phyloP scores from a whole-genome alignment of 2,329 filamentous ascomycete genomes.

The Ophiosphaerella korrae region DNA sequence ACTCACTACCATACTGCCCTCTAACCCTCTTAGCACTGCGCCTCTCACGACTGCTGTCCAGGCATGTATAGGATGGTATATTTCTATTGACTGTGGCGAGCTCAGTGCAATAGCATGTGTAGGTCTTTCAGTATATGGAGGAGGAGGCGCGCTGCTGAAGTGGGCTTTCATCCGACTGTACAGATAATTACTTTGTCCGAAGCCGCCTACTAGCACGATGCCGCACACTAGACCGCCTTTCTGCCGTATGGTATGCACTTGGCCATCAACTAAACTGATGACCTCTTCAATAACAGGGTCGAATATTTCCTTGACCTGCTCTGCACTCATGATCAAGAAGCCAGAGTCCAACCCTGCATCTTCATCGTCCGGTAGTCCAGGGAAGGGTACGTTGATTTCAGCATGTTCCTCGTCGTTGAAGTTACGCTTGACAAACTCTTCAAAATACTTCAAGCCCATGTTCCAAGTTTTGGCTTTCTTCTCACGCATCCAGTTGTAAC shows the following conservation, averaged over 20 bases:
- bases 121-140: conserved; percentile 69
- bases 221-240: conserved; percentile 57
- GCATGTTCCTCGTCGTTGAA: conserved; percentile 79
- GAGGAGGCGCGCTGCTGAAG: conserved; percentile 61
- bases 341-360: conserved; percentile 75
- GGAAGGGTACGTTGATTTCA: conserved; percentile 79
- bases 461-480: conserved; percentile 81
- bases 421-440: conserved; percentile 83
- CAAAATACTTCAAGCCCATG: conserved; percentile 74
- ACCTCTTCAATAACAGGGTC: conserved; percentile 71
- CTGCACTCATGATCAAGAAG: conserved; percentile 73
- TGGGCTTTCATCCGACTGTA: conserved; percentile 71
- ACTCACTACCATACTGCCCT: conserved; percentile 79
- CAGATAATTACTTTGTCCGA: conserved; percentile 78
- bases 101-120: conserved; percentile 64
- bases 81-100: conserved; percentile 67
- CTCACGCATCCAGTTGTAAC: conserved; percentile 75
- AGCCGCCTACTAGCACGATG: conserved; percentile 82
- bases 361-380: conserved; percentile 76
- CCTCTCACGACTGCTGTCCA: conserved; percentile 83
- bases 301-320: conserved; percentile 74
- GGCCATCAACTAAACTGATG: conserved; percentile 49
- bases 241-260: conserved; percentile 48
- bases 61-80: conserved; percentile 81
- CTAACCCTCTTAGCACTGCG: conserved; percentile 74